phyloP scores from a whole-genome alignment of 2,329 filamentous ascomycete species.

The Aspergillus sp. region DNA sequence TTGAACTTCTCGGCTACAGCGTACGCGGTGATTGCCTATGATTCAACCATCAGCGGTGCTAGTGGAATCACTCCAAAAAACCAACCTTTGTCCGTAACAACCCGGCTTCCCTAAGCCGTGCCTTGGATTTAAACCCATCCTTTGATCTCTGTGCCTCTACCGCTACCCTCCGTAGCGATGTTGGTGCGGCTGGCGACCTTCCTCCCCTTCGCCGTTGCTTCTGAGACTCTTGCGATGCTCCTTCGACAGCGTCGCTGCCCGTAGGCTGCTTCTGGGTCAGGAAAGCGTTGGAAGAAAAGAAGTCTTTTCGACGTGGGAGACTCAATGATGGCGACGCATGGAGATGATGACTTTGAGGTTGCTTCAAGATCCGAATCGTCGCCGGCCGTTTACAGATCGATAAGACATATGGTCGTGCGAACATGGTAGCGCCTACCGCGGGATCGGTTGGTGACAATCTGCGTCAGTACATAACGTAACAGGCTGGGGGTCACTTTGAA shows the following conservation, averaged over 20 bases:
- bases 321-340: constrained; percentile 36
- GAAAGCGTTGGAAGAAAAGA: constrained; percentile 66
- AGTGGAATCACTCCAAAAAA: not conserved
- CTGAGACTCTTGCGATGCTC: constrained; percentile 22
- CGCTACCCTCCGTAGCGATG: constrained; percentile 79
- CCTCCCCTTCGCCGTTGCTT: constrained; percentile 49
- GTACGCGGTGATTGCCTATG: constrained; percentile 60
- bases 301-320: constrained; percentile 56
- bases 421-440: constrained; percentile 33
- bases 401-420: constrained; percentile 32
- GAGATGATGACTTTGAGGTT: constrained; percentile 34
- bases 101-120: constrained; percentile 37
- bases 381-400: constrained; percentile 32
- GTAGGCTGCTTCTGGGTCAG: constrained; percentile 43
- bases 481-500: not conserved
- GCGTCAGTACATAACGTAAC: constrained; percentile 2
- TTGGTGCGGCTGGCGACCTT: constrained; percentile 60
- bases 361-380: constrained; percentile 24
- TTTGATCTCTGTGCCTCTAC: constrained; percentile 73
- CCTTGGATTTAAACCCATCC: constrained; percentile 52
- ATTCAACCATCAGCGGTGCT: constrained; percentile 13
- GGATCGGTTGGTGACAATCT: not conserved
- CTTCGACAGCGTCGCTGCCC: constrained; percentile 16
- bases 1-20: constrained; percentile 69
- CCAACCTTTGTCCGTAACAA: constrained; percentile 39